Evolutionary conservation across 2,329 filamentous ascomycete species (phyloP), one percentile per base, ranked within the genome.

Genomic region (Plectosphaerella cucumerina): DNA sequence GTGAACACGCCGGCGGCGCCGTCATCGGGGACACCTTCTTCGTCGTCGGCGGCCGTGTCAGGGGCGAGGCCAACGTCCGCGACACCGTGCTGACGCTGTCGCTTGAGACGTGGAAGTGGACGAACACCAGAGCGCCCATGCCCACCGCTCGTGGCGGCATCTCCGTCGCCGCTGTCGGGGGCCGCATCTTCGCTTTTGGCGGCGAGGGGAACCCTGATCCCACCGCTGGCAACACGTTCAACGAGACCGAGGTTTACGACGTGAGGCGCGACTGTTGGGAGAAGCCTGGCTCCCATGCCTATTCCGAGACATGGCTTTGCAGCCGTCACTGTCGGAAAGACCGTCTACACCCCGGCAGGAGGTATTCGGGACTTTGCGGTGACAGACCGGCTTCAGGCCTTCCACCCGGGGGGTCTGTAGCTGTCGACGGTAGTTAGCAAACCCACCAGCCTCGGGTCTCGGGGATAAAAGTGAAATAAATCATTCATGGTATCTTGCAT

Each of bases 101-200:
- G 3, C 44, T 33, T 9, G 14, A 33, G 42, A 22, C 42, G 10
- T 23, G 20, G 42, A 22, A 22, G 5, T 71, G 68, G 69, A 51
- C 11, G 0, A 61, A 58, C 1, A 62, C 57, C 10, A 43, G 49
- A 6, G 58, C 47, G 3, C 51, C 44, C n/a, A 70, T 74, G 69
- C 67, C 68, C 0, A 71, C 66, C 3, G 50, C 70, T 0, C 59
- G 70, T 0, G 71, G 69, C 3, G 70, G 70, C 0, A 34, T 58
- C 0, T 52, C 52, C 70, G 60, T 53, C 1, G 65, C 56, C 0
- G 59, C 59, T 0, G 45, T 71, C 1, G 63, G 58, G 1, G 50
- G 45, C 0, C 53, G 55, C 17, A 53, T 71, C 11, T 72, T 67
- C 42, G 62, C 63, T 1, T 62, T 73, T 48, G 70, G 70, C 1